Evolutionary conservation across 2,329 filamentous ascomycete genomes (phyloP).

Genomic region (Fusarium tjaetaba): DNA sequence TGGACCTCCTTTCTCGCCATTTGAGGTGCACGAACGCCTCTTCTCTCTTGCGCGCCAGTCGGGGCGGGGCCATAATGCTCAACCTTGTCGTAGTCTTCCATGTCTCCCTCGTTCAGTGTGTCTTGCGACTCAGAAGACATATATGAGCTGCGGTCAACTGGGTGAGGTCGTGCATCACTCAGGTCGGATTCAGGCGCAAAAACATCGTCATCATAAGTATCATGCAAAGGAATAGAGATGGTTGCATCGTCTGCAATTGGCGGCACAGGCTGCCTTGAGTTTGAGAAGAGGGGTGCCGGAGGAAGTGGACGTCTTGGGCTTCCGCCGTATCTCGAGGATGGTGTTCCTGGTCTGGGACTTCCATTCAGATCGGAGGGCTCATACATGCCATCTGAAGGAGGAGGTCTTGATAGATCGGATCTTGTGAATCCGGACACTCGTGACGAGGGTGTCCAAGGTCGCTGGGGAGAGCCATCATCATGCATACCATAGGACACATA

Average conservation of each 20-base stretch:
- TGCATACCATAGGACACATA: constrained; percentile 66
- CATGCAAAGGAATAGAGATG: constrained; percentile 75
- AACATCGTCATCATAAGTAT: constrained; percentile 71
- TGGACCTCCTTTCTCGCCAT: constrained; percentile 94
- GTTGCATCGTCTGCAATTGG: constrained; percentile 74
- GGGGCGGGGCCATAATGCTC: constrained; percentile 91
- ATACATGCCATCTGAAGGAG: constrained; percentile 76
- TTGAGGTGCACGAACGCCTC: constrained; percentile 86
- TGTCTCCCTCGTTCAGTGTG: constrained; percentile 61
- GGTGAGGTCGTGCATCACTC: constrained; percentile 60
- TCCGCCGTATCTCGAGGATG: constrained; percentile 87
- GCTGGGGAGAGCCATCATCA: constrained; percentile 58
- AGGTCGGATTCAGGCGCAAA: constrained; percentile 73
- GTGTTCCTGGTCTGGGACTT: constrained; percentile 88
- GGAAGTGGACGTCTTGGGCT: constrained; percentile 89
- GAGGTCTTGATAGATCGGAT: constrained; percentile 64
- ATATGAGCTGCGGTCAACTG: constrained; percentile 66
- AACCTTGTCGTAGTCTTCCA: constrained; percentile 63
- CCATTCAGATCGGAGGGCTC: constrained; percentile 92
- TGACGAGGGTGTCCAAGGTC: constrained; percentile 68
- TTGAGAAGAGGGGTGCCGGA: constrained; percentile 84
- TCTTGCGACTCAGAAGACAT: constrained; percentile 60
- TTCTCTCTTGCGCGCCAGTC: constrained; percentile 83
- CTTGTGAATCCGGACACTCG: constrained; percentile 60
- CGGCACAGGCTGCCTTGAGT: constrained; percentile 58